Percentiles rank a stretch among this genome's conserved stretches.
Conservation (phyloP, 805 yeast species). For the Cyberlindnera nakhonratchasimensis region DNA sequence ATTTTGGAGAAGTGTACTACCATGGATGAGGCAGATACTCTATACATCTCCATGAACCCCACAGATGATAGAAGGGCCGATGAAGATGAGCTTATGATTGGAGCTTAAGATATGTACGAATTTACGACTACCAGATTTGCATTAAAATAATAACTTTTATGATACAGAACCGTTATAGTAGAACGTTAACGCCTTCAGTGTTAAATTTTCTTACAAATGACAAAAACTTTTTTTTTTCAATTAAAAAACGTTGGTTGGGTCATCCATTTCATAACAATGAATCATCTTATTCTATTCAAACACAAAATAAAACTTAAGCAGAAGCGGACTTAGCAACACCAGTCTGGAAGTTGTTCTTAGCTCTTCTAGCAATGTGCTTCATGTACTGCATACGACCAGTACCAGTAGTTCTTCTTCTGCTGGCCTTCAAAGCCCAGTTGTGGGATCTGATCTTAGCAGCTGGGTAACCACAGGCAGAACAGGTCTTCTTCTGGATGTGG, state of each 20-base stretch:
- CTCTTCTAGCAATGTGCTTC: constrained; percentile 95
- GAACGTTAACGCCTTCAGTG: not conserved
- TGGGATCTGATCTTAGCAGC: constrained; percentile 96
- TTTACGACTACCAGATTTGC: not conserved
- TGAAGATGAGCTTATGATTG: constrained; percentile 8
- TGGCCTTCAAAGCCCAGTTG: constrained; percentile 99
- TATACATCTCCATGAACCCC: constrained; percentile 56
- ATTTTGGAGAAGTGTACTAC: constrained; percentile 65
- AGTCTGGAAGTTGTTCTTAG: constrained; percentile 98
- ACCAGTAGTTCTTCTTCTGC: constrained; percentile 99
- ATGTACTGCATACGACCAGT: constrained; percentile 99
- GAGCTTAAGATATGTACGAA: not conserved
- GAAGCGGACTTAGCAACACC: constrained; percentile 68
- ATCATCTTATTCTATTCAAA: constrained; percentile 16
- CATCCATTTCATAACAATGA: constrained; percentile 14
- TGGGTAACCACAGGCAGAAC: constrained; percentile 99
- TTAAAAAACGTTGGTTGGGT: constrained; percentile 9
- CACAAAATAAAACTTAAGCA: constrained; percentile 43
- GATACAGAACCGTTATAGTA: constrained; percentile 7
- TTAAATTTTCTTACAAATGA: constrained; percentile 1
- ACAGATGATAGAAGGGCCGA: constrained; percentile 1
- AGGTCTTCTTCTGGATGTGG: constrained; percentile 99
- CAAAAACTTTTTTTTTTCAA: not conserved
- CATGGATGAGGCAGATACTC: constrained; percentile 74
- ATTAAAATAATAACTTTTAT: constrained; percentile 1